Evolutionary conservation across 2,329 filamentous ascomycete species (phyloP).

Genomic region (Capronia americana): DNA sequence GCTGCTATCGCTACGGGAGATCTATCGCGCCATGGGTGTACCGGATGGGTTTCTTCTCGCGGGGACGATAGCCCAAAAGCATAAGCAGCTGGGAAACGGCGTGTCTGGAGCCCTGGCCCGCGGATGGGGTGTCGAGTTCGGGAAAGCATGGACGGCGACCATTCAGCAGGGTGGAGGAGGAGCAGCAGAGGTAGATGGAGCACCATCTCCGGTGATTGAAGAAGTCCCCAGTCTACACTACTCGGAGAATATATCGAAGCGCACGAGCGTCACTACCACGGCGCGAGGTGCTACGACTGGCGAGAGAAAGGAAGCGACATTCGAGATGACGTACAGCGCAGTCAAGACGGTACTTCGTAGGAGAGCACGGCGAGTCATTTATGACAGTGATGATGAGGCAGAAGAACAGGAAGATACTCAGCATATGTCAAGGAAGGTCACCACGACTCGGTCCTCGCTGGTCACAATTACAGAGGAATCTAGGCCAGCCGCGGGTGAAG

Average conservation of each 20-base stretch:
- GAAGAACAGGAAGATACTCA: background rate
- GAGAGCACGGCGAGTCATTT: background rate
- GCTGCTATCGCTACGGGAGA: conserved; percentile 69
- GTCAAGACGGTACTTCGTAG: background rate
- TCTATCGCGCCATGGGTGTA: conserved; percentile 71
- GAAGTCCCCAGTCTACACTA: background rate
- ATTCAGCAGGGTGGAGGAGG: background rate
- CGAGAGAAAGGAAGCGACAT: background rate
- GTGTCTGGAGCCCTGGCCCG: conserved; percentile 73
- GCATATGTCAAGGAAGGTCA: background rate
- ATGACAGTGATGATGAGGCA: background rate
- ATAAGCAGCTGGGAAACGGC: conserved; percentile 75
- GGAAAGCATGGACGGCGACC: conserved; percentile 76
- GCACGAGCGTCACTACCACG: background rate
- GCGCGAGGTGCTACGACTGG: too few species aligned
- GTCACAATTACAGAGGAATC: background rate
- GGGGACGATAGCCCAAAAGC: conserved; percentile 62
- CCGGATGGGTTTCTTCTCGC: conserved; percentile 73
- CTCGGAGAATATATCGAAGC: background rate
- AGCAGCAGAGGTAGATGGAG: background rate
- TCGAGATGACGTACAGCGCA: background rate
- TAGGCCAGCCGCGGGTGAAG: background rate
- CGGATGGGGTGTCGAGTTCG: conserved; percentile 63
- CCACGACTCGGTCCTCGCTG: background rate
- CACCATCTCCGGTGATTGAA: background rate